phyloP scores from a whole-genome alignment of 2,329 filamentous ascomycete species.

The Diplodia scrobiculata region DNA sequence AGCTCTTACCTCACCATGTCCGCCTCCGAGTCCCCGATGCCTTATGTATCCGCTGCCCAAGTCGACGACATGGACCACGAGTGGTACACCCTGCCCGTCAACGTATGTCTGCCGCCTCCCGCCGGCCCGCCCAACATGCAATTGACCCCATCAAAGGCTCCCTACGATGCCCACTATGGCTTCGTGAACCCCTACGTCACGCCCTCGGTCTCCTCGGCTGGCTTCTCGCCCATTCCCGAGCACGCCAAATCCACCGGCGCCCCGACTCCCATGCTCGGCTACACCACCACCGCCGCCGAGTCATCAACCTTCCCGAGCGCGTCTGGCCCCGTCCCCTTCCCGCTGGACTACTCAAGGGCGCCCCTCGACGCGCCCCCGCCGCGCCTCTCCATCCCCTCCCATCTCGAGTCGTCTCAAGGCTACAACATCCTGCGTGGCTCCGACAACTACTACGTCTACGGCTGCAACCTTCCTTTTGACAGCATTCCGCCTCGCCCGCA shows the following conservation, averaged over 20 bases:
- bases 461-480: conserved; percentile 29
- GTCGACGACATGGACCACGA: conserved; percentile 25
- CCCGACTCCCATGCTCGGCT: conserved; percentile 32
- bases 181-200: conserved; percentile 41
- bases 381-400: conserved; percentile 31
- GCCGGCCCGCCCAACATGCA: too few species aligned
- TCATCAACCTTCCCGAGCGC: conserved; percentile 38
- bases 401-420: conserved; percentile 33
- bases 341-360: conserved; percentile 8
- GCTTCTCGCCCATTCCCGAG: conserved; percentile 35
- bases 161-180: conserved; percentile 35
- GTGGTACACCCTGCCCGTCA: conserved; percentile 26
- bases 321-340: conserved; percentile 36
- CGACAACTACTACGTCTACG: conserved; percentile 28
- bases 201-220: conserved; percentile 37
- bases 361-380: background rate
- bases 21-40: conserved; percentile 20
- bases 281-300: conserved; percentile 33
- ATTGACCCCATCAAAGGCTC: conserved; percentile 31
- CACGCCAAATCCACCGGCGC: conserved; percentile 36
- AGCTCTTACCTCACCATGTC: conserved; percentile 25
- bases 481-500: conserved; percentile 42
- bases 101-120: conserved; percentile 8
- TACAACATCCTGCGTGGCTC: conserved; percentile 31
- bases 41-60: conserved; percentile 16